Evolutionary conservation across 1,284 basidiomycete species (phyloP).

Genomic region (Salmacisia buchloeana): DNA sequence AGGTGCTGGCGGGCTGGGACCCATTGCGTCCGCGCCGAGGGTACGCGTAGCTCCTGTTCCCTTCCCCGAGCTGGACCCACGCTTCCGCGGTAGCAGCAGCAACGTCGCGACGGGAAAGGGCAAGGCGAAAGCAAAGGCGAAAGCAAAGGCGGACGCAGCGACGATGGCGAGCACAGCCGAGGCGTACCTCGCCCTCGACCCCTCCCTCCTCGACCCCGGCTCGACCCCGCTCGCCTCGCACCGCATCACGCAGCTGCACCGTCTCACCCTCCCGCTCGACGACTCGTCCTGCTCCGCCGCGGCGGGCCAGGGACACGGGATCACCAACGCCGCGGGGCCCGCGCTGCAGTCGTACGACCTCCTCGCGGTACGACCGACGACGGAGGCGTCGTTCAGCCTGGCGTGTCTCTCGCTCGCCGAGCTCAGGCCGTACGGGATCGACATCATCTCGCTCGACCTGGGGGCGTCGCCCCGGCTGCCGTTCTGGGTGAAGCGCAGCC

Average conservation of each 20-base stretch:
- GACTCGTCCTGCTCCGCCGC: slow-evolving; percentile 17
- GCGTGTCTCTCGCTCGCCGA: slow-evolving; percentile 75
- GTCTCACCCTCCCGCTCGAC: slow-evolving; percentile 45
- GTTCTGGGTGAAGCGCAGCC: slow-evolving; percentile 73
- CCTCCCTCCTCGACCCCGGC: slow-evolving; percentile 1
- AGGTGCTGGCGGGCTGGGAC: background rate
- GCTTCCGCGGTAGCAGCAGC: slow-evolving; percentile 8
- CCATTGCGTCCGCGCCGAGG: no score
- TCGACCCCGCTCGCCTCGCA: background rate
- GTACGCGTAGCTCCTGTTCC: no score
- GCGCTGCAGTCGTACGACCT: slow-evolving; percentile 63
- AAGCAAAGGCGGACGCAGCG: no score
- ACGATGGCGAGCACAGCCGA: no score
- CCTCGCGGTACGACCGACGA: slow-evolving; percentile 67
- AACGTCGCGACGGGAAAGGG: background rate
- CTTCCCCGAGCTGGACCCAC: slow-evolving; percentile 41
- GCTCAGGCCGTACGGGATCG: slow-evolving; percentile 70
- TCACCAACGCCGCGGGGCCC: background rate
- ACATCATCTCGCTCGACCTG: slow-evolving; percentile 76
- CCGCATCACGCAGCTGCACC: slow-evolving; percentile 37
- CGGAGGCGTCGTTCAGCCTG: slow-evolving; percentile 64
- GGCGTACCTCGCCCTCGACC: background rate
- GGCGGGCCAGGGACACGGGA: background rate
- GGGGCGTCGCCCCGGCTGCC: slow-evolving; percentile 66
- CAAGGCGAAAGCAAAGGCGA: background rate